phyloP scores from a whole-genome alignment of 1,139 yeast genomes.

The Suhomyces guaymorum region DNA sequence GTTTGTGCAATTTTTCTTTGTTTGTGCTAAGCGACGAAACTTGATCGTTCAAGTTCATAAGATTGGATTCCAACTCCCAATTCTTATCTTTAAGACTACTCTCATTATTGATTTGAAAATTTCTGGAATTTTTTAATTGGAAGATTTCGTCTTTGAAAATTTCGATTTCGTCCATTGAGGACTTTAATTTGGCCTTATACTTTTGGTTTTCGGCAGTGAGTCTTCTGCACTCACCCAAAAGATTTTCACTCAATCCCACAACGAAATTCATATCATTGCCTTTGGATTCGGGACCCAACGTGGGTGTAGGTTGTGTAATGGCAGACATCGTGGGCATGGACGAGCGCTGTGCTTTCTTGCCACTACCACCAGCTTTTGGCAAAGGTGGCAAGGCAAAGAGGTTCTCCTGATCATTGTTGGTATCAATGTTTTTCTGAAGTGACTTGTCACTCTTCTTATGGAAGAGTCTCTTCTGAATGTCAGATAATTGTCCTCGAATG shows the following conservation, averaged over 20 bases:
- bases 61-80: constrained; percentile 73
- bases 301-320: constrained; percentile 30
- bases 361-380: constrained; percentile 19
- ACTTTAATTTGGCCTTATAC: constrained; percentile 44
- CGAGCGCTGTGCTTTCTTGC: constrained; percentile 9
- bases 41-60: constrained; percentile 53
- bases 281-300: constrained; percentile 46
- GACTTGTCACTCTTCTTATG: constrained; percentile 21
- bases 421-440: constrained; percentile 7
- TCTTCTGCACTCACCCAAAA: constrained; percentile 76
- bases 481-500: constrained; percentile 60
- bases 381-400: constrained; percentile 24
- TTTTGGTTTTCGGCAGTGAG: constrained; percentile 69
- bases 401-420: constrained; percentile 24
- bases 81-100: constrained; percentile 64
- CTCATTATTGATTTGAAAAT: constrained; percentile 37
- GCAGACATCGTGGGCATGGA: constrained; percentile 19
- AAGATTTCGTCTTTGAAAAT: constrained; percentile 39
- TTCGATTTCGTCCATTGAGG: constrained; percentile 44
- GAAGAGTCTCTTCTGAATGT: constrained; percentile 57
- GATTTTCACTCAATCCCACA: constrained; percentile 78
- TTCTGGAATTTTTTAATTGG: constrained; percentile 33
- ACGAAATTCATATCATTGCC: constrained; percentile 77
- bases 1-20: constrained; percentile 34
- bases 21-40: constrained; percentile 27